phyloP scores from a whole-genome alignment of 2,329 filamentous ascomycete genomes.

The Hyphodiscus sp. region DNA sequence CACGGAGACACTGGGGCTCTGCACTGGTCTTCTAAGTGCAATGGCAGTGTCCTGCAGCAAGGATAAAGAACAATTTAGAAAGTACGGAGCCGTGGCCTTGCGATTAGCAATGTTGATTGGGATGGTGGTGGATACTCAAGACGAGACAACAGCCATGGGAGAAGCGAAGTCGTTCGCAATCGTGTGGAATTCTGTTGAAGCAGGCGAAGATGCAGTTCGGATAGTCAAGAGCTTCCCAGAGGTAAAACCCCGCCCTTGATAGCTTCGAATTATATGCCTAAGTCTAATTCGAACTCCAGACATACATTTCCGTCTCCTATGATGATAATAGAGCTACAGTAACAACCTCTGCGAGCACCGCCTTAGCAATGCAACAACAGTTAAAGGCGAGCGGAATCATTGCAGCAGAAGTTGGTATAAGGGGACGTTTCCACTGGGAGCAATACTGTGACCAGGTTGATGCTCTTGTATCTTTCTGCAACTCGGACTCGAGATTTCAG shows the following conservation, averaged over 20 bases:
- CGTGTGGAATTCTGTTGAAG: slow-evolving; percentile 18
- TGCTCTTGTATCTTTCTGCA: slow-evolving; percentile 26
- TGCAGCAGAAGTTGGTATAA: slow-evolving; percentile 27
- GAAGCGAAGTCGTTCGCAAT: slow-evolving; percentile 23
- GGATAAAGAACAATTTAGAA: slow-evolving; percentile 26
- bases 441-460: slow-evolving; percentile 11
- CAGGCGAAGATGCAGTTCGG: slow-evolving; percentile 11
- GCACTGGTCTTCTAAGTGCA: slow-evolving; percentile 35
- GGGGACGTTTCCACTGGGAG: slow-evolving; percentile 30
- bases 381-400: slow-evolving; percentile 26
- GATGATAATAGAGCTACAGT: slow-evolving; percentile 34
- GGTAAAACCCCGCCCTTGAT: slow-evolving; percentile 1
- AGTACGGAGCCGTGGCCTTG: slow-evolving; percentile 33
- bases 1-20: slow-evolving; percentile 32
- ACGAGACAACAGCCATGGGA: slow-evolving; percentile 18
- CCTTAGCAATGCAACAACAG: neutral
- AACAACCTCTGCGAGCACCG: slow-evolving; percentile 20
- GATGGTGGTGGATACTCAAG: slow-evolving; percentile 32
- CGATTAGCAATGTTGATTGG: slow-evolving; percentile 35
- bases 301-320: slow-evolving; percentile 33
- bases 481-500: slow-evolving; percentile 26
- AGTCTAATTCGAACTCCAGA: slow-evolving; percentile 13
- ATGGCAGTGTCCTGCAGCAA: slow-evolving; percentile 31
- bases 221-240: slow-evolving; percentile 18
- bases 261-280: neutral